Evolutionary conservation across 805 yeast genomes (phyloP).

Genomic region (Candida succiphila): DNA sequence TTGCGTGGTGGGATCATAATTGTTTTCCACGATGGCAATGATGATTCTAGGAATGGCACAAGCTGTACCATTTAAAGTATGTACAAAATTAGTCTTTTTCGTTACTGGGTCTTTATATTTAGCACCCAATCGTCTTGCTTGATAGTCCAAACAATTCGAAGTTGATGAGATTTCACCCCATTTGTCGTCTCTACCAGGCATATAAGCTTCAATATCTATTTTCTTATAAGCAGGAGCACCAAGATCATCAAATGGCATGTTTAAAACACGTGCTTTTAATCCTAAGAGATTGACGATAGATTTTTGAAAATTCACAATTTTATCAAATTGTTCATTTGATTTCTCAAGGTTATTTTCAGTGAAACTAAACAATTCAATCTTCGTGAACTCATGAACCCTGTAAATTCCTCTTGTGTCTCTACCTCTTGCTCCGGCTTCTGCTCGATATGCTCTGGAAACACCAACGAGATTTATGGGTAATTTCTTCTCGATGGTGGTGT

Average conservation of each 20-base stretch:
- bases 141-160: conserved; percentile 89
- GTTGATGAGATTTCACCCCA: conserved; percentile 94
- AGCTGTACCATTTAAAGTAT: conserved; percentile 92
- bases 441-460: conserved; percentile 77
- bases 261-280: conserved; percentile 66
- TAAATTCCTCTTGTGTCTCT: conserved; percentile 86
- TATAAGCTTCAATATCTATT: conserved; percentile 93
- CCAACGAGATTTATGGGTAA: conserved; percentile 65
- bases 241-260: conserved; percentile 84
- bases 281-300: conserved; percentile 59
- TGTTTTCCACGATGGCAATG: conserved; percentile 82
- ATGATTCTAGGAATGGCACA: conserved; percentile 91
- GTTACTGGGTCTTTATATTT: conserved; percentile 30
- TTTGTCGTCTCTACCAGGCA: conserved; percentile 81
- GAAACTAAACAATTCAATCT: conserved; percentile 88
- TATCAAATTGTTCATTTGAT: conserved; percentile 45
- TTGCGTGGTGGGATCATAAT: conserved; percentile 49
- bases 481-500: conserved; percentile 27
- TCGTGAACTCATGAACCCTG: conserved; percentile 93
- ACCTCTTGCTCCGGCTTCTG: conserved; percentile 97
- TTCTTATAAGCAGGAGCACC: conserved; percentile 92
- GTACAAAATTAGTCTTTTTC: conserved; percentile 40
- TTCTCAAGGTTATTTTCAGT: conserved; percentile 20
- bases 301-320: conserved; percentile 54
- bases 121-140: conserved; percentile 74